A percentile compares a stretch with the other conserved stretches of the same genome.
These are phyloP conservation scores for Viola pubescens DNA, from an alignment of 441 rosid species.

Conservation along the genomic window DNA sequence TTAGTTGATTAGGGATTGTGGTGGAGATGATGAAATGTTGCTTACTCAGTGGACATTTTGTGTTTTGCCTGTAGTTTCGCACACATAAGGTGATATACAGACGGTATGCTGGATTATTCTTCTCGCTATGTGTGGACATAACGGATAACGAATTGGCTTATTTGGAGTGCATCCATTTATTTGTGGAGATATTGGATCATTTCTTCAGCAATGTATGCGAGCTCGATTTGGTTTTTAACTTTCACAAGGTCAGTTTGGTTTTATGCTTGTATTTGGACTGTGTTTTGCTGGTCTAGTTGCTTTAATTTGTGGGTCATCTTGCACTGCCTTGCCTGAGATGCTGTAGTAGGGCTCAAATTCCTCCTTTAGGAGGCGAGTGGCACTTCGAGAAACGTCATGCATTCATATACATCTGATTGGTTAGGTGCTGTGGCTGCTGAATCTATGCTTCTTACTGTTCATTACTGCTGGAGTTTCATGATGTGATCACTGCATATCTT, in stretches of 20 bases:
- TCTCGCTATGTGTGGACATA: constrained; percentile 88
- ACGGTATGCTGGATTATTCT: constrained; percentile 91
- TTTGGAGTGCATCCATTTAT: constrained; percentile 87
- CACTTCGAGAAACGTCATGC: no score
- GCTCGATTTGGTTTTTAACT: constrained; percentile 93
- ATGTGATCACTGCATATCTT: background rate
- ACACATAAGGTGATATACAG: constrained; percentile 93
- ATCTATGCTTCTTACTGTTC: no score
- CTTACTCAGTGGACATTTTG: background rate
- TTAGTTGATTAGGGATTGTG: background rate
- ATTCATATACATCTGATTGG: no score
- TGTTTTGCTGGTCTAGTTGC: background rate
- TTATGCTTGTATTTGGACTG: background rate
- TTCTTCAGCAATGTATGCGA: constrained; percentile 99
- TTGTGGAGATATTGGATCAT: constrained; percentile 96
- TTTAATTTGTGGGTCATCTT: no score
- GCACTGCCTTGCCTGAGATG: no score
- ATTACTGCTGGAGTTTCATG: no score
- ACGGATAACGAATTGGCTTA: constrained; percentile 94
- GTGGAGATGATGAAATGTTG: background rate
- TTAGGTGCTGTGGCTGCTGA: no score
- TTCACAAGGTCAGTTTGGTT: constrained; percentile 63
- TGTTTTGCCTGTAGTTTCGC: constrained; percentile 60
- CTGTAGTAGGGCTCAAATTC: no score
- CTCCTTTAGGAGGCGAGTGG: no score